phyloP scores from a whole-genome alignment of 257 asterid genomes.

The Solanum habrochaites region DNA sequence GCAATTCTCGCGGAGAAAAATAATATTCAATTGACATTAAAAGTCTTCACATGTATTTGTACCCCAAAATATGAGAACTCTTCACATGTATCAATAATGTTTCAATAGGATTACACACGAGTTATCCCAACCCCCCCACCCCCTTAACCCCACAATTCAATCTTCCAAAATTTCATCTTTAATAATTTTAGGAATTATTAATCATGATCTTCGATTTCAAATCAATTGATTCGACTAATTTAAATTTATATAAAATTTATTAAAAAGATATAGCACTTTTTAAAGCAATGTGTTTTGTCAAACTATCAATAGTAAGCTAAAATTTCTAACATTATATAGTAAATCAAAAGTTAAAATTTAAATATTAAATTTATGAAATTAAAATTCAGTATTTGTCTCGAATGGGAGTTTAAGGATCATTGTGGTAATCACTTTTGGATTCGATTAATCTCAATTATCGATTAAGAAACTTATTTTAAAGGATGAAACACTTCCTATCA shows the following conservation, averaged over 20 bases:
- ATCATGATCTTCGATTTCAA: background rate
- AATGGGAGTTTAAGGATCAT: background rate
- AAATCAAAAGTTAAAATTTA: background rate
- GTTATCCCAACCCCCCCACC: background rate
- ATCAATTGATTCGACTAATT: background rate
- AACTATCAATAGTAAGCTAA: background rate
- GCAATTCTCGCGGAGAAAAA: background rate
- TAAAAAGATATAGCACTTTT: background rate
- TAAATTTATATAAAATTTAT: background rate
- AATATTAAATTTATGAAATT: background rate
- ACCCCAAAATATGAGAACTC: slow-evolving; percentile 4
- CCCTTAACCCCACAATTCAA: background rate
- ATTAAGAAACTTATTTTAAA: background rate
- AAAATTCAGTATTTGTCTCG: background rate
- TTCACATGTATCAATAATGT: slow-evolving; percentile 38
- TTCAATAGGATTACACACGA: slow-evolving; percentile 11
- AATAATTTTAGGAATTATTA: background rate
- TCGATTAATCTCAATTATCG: background rate
- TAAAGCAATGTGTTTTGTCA: background rate
- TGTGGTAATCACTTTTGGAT: background rate
- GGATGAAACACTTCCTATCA: background rate
- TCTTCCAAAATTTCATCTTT: background rate
- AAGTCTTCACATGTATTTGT: slow-evolving; percentile 16
- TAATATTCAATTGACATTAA: slow-evolving; percentile 3
- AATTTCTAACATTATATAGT: background rate